These are phyloP conservation scores for Raffaelea deltoideospora DNA, from an alignment of 2,329 filamentous ascomycete genomes.

Conservation along the genomic window DNA sequence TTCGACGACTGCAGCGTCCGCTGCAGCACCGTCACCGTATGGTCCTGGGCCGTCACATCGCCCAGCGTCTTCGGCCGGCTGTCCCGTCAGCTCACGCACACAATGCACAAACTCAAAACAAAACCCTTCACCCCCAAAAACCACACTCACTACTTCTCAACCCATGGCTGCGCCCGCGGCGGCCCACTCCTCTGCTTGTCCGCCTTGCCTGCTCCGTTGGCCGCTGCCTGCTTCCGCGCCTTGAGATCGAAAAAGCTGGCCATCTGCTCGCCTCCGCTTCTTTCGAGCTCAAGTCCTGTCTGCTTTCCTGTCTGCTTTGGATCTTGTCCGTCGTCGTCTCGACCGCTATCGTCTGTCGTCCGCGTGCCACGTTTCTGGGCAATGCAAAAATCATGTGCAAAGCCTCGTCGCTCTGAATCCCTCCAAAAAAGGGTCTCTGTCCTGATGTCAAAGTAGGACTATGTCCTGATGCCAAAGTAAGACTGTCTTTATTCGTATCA, in stretches of 20 bases:
- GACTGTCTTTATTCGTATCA: no score
- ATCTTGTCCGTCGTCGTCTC: not conserved
- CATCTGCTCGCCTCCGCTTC: no score
- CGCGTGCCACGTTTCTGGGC: no score
- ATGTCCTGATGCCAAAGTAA: no score
- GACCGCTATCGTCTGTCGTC: no score
- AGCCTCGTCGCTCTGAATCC: no score
- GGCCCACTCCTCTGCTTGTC: slow-evolving; percentile 47
- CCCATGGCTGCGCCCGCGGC: slow-evolving; percentile 74
- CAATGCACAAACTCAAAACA: no score
- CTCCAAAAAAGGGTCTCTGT: no score
- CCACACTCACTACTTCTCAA: slow-evolving; percentile 81
- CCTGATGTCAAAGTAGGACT: no score
- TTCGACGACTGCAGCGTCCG: slow-evolving; percentile 91
- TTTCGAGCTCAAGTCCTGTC: no score
- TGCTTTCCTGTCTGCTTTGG: no score
- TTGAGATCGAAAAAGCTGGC: slow-evolving; percentile 93
- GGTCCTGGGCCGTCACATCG: slow-evolving; percentile 95
- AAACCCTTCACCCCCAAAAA: not conserved
- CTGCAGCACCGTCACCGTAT: slow-evolving; percentile 85
- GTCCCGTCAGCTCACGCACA: slow-evolving; percentile 19
- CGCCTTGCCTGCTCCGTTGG: slow-evolving; percentile 52
- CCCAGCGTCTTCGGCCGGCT: slow-evolving; percentile 87
- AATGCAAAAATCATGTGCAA: no score
- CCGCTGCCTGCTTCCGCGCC: slow-evolving; percentile 65